These are phyloP conservation scores for Priceomyces medius DNA, from an alignment of 805 yeast species.

Conservation along the genomic window DNA sequence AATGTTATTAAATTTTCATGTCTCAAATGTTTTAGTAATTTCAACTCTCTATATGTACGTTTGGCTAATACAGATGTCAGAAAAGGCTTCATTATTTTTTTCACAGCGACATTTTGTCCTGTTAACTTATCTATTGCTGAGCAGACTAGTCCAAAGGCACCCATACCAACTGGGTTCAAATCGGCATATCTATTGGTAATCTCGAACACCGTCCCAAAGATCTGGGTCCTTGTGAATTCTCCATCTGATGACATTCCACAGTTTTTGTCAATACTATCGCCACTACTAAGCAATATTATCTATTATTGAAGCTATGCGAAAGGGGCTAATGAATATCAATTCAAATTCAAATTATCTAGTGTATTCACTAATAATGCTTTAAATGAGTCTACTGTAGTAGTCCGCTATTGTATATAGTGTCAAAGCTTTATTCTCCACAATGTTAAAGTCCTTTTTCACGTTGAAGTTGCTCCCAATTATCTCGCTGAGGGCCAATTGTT, in stretches of 20 bases:
- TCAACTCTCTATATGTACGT: conserved; percentile 93
- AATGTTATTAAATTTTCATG: conserved; percentile 93
- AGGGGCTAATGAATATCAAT: too few relatives aligned
- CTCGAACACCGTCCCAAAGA: conserved; percentile 93
- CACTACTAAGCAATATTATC: background rate
- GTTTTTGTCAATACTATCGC: background rate
- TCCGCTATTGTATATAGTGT: too few relatives aligned
- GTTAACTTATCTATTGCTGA: conserved; percentile 92
- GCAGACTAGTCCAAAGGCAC: conserved; percentile 97
- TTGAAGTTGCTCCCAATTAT: too few relatives aligned
- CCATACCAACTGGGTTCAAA: conserved; percentile 98
- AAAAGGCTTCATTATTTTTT: conserved; percentile 97
- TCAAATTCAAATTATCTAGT: too few relatives aligned
- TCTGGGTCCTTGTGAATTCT: conserved; percentile 72
- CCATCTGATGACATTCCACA: conserved; percentile 40
- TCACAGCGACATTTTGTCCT: conserved; percentile 91
- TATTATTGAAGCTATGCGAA: background rate
- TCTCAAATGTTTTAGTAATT: conserved; percentile 84
- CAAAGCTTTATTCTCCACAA: too few relatives aligned
- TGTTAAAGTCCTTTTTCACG: too few relatives aligned
- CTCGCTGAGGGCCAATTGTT: too few relatives aligned
- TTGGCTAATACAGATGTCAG: conserved; percentile 92
- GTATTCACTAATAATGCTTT: too few relatives aligned
- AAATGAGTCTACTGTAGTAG: too few relatives aligned
- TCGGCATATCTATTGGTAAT: conserved; percentile 87